Conservation (phyloP, 2,329 filamentous ascomycete genomes). For the Hypoxylon sp. region DNA sequence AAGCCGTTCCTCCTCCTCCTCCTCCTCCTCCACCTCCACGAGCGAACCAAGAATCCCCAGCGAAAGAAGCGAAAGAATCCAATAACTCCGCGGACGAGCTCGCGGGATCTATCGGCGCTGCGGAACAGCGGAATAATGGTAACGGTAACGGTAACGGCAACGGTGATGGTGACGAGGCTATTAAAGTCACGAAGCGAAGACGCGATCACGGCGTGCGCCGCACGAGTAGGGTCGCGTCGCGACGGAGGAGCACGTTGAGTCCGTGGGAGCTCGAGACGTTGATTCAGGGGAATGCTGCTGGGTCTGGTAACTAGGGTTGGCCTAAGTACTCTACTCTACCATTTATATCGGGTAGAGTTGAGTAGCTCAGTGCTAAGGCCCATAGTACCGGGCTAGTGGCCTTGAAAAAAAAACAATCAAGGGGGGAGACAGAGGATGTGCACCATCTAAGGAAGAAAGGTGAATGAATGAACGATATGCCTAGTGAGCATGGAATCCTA, state of each 20-base stretch:
- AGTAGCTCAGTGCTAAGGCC: no score
- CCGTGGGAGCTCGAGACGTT: conserved; percentile 80
- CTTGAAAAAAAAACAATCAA: no score
- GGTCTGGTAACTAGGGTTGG: background rate
- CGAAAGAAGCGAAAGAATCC: background rate
- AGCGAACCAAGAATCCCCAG: background rate
- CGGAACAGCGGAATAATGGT: conserved; percentile 7
- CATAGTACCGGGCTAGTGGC: no score
- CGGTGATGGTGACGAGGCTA: conserved; percentile 16
- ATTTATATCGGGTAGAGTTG: no score
- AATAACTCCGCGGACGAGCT: conserved; percentile 26
- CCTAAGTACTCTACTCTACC: background rate
- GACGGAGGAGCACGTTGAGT: conserved; percentile 81
- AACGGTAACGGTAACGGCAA: conserved; percentile 3
- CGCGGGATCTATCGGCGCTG: conserved; percentile 7
- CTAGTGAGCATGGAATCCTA: background rate
- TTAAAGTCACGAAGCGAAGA: conserved; percentile 62
- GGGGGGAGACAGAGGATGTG: background rate
- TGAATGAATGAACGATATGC: conserved; percentile 6
- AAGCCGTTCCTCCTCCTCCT: conserved; percentile 25
- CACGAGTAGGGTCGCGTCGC: conserved; percentile 69
- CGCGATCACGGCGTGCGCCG: conserved; percentile 66
- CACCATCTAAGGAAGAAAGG: background rate
- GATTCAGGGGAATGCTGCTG: conserved; percentile 65
- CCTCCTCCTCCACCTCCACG: conserved; percentile 2